Evolutionary conservation across 2,329 filamentous ascomycete genomes (phyloP).

Genomic region (Clarireedia monteithiana): DNA sequence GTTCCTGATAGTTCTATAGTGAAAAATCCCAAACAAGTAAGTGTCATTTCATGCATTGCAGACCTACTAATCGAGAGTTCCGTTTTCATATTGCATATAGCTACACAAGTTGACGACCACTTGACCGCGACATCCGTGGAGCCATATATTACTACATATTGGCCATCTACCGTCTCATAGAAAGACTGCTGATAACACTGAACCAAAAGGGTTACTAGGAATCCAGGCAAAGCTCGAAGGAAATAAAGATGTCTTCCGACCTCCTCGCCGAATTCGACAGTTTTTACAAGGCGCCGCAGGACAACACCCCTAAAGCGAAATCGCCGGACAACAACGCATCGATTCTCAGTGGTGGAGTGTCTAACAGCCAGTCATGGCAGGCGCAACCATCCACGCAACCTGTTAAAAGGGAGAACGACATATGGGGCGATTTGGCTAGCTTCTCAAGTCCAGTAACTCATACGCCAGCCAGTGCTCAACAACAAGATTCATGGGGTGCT

Average conservation of each 20-base stretch:
- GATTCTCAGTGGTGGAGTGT: constrained; percentile 12
- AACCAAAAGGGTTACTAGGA: background rate
- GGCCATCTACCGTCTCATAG: background rate
- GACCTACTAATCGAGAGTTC: too few relatives aligned
- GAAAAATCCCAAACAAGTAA: too few relatives aligned
- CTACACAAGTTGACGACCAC: too few relatives aligned
- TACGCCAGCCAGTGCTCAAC: constrained; percentile 3
- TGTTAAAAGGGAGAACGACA: constrained; percentile 13
- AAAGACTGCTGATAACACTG: background rate
- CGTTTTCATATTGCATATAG: too few relatives aligned
- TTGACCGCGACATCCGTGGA: too few relatives aligned
- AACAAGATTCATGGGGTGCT: constrained; percentile 26
- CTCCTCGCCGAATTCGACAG: constrained; percentile 56
- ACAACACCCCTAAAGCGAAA: constrained; percentile 21
- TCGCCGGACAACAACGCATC: constrained; percentile 21
- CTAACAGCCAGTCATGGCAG: constrained; percentile 15
- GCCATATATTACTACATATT: background rate
- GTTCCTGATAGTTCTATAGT: background rate
- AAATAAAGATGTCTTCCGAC: constrained; percentile 53
- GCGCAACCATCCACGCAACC: background rate
- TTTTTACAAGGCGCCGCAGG: constrained; percentile 33
- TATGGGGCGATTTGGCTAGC: constrained; percentile 21
- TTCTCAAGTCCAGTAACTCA: constrained; percentile 12
- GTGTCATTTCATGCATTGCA: too few relatives aligned
- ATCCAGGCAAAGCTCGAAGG: background rate